Conservation (phyloP, 257 asterid species). For the Haberlea rhodopensis region DNA sequence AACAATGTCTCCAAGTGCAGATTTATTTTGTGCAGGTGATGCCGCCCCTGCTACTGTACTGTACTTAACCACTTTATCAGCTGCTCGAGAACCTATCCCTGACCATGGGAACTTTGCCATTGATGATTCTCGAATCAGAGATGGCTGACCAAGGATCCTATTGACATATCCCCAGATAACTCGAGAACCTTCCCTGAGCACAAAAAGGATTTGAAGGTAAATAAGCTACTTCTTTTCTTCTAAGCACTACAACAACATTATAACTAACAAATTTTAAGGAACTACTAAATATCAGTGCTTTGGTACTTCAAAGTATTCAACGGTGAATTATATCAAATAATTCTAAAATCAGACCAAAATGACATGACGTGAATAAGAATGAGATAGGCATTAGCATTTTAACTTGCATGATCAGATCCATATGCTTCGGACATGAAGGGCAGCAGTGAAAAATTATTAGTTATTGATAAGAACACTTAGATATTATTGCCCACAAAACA, state of each 20-base stretch:
- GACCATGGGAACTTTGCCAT: slow-evolving; percentile 88
- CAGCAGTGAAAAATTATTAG: slow-evolving; percentile 5
- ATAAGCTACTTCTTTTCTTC: slow-evolving; percentile 3
- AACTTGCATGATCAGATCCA: neutral
- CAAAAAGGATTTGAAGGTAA: slow-evolving; percentile 5
- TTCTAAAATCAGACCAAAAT: neutral
- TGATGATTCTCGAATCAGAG: slow-evolving; percentile 96
- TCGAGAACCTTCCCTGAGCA: slow-evolving; percentile 85
- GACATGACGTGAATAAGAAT: neutral
- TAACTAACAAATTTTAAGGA: slow-evolving; percentile 12
- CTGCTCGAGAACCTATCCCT: slow-evolving; percentile 64
- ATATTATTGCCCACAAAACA: slow-evolving; percentile 4
- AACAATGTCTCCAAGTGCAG: slow-evolving; percentile 61
- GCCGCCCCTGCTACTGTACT: slow-evolving; percentile 51
- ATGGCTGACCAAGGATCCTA: slow-evolving; percentile 97
- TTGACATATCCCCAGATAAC: slow-evolving; percentile 94
- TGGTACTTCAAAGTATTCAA: neutral
- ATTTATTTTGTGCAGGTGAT: slow-evolving; percentile 48
- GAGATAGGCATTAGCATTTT: neutral
- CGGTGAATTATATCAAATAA: neutral
- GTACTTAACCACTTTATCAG: slow-evolving; percentile 41
- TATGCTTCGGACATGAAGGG: neutral
- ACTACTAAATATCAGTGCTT: neutral
- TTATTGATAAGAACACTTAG: neutral
- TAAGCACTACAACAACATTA: slow-evolving; percentile 5